Percentiles rank a stretch among this genome's conserved stretches.
phyloP scores from a whole-genome alignment of 805 yeast species.

The Candida dajiaensis region DNA sequence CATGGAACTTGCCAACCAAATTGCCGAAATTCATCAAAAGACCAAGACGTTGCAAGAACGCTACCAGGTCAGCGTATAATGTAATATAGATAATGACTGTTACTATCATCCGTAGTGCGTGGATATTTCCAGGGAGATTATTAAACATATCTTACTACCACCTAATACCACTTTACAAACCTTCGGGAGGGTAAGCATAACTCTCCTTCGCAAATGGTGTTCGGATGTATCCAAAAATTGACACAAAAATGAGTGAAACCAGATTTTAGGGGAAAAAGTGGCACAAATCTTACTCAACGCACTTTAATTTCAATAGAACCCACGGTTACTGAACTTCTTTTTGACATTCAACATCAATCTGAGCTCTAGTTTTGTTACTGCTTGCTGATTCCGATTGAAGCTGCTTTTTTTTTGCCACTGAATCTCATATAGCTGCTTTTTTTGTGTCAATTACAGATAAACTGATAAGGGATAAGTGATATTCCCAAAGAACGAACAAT shows the following conservation, averaged over 20 bases:
- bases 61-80: constrained; percentile 4
- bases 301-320: no score
- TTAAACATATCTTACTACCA: no score
- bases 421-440: neutral
- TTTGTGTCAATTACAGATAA: neutral
- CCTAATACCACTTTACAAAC: no score
- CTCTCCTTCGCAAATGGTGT: neutral
- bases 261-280: neutral
- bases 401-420: neutral
- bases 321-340: neutral
- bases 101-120: no score
- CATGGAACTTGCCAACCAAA: constrained; percentile 68
- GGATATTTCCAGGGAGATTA: no score
- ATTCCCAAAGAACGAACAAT: neutral
- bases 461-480: neutral
- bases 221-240: neutral
- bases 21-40: constrained; percentile 64
- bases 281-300: neutral
- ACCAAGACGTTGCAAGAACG: constrained; percentile 28
- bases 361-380: neutral
- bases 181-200: neutral
- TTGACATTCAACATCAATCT: neutral
- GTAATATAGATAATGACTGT: neutral
- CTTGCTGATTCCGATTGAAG: neutral
- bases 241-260: neutral